phyloP scores from a whole-genome alignment of 257 asterid species.

The Salvia miltiorrhiza region DNA sequence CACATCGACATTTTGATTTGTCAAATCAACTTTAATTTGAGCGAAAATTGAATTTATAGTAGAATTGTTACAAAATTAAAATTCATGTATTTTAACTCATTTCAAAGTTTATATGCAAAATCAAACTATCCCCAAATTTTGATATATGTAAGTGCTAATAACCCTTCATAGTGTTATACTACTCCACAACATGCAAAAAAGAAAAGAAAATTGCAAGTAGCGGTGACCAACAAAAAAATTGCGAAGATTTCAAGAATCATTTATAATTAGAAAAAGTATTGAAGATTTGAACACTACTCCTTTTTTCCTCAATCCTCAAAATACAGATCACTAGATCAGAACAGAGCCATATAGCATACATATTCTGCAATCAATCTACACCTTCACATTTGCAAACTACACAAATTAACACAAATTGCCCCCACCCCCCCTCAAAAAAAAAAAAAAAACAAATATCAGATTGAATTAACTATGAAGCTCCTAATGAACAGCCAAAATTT shows the following conservation, averaged over 20 bases:
- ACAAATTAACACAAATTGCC: background rate
- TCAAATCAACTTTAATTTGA: no score
- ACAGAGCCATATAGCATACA: background rate
- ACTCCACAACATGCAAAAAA: conserved; percentile 10
- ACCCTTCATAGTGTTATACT: background rate
- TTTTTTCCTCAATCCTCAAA: background rate
- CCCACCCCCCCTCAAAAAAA: no score
- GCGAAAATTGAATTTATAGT: no score
- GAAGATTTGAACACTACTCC: background rate
- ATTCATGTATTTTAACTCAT: no score
- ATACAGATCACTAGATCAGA: no score
- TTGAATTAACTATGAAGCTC: conserved; percentile 1
- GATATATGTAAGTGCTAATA: no score
- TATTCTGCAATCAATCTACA: conserved; percentile 15
- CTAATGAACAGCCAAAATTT: conserved; percentile 13
- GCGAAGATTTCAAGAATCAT: background rate
- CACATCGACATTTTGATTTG: no score
- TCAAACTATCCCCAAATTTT: no score
- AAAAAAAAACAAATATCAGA: conserved; percentile 11
- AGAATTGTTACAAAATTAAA: no score
- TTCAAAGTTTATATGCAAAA: no score
- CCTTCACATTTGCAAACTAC: conserved; percentile 5
- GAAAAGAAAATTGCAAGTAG: background rate
- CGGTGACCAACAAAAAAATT: background rate
- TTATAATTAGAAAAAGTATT: background rate